phyloP scores from a whole-genome alignment of 371 early-diverging fungal genomes.

The Apophysomyces sp. region DNA sequence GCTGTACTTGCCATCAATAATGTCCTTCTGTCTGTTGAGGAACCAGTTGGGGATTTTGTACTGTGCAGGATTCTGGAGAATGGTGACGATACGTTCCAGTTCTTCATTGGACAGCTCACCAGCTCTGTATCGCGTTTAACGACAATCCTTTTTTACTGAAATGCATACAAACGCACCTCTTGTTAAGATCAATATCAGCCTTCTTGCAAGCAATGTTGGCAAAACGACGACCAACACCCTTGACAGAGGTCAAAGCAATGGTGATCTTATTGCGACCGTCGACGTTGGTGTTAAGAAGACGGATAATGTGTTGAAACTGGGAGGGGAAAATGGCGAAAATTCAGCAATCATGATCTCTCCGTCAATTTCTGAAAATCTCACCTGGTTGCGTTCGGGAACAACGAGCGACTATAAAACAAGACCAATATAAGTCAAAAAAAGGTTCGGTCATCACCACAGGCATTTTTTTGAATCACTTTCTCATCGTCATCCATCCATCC shows the following conservation, averaged over 20 bases:
- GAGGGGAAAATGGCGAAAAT: neutral
- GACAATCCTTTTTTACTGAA: neutral
- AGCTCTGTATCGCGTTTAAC: slow-evolving; percentile 60
- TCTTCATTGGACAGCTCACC: slow-evolving; percentile 95
- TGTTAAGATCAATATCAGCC: slow-evolving; percentile 93
- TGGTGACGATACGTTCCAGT: slow-evolving; percentile 82
- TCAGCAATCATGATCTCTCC: neutral
- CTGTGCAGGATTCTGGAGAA: slow-evolving; percentile 88
- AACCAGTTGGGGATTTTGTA: slow-evolving; percentile 98
- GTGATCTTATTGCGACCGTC: slow-evolving; percentile 94
- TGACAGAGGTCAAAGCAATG: slow-evolving; percentile 95
- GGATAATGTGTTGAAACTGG: slow-evolving; percentile 94
- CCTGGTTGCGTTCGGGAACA: slow-evolving; percentile 78
- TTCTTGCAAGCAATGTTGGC: slow-evolving; percentile 96
- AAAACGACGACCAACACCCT: slow-evolving; percentile 98
- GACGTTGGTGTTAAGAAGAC: slow-evolving; percentile 99
- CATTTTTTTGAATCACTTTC: neutral
- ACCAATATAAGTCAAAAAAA: neutral
- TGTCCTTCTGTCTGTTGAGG: slow-evolving; percentile 97
- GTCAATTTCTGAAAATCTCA: neutral
- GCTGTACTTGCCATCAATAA: slow-evolving; percentile 85
- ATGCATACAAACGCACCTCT: slow-evolving; percentile 58
- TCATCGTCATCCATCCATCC: slow-evolving; percentile 12
- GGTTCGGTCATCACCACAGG: neutral
- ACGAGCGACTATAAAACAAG: slow-evolving; percentile 71